phyloP scores from a whole-genome alignment of 768 basidiomycete genomes.

The Cyathus striatus region DNA sequence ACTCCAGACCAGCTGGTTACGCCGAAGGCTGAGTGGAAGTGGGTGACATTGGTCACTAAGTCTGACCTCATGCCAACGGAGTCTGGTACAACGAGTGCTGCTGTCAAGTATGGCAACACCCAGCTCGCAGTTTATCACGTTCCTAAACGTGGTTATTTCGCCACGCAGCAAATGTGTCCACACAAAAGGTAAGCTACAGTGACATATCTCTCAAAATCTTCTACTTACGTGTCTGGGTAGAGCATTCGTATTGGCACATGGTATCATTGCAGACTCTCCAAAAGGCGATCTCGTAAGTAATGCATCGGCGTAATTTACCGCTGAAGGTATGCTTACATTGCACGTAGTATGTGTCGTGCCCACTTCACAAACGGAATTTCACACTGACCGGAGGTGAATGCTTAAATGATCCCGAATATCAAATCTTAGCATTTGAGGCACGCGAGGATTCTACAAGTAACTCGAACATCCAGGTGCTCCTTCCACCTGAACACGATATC shows the following conservation, averaged over 20 bases:
- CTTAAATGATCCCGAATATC: conserved; percentile 53
- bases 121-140: conserved; percentile 69
- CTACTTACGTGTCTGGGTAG: conserved; percentile 12
- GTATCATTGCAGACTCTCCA: conserved; percentile 61
- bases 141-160: conserved; percentile 52
- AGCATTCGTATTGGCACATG: conserved; percentile 68
- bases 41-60: conserved; percentile 43
- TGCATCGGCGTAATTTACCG: conserved; percentile 10
- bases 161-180: conserved; percentile 63
- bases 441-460: conserved; percentile 30
- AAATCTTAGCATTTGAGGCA: conserved; percentile 58
- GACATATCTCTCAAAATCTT: background rate
- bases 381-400: conserved; percentile 50
- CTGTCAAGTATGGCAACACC: conserved; percentile 57
- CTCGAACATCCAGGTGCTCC: conserved; percentile 36
- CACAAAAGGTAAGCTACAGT: conserved; percentile 15
- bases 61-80: conserved; percentile 44
- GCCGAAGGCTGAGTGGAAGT: conserved; percentile 50
- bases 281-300: conserved; percentile 42
- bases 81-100: conserved; percentile 41
- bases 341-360: conserved; percentile 35
- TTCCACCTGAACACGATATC: conserved; percentile 50
- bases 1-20: conserved; percentile 28
- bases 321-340: conserved; percentile 6
- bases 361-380: conserved; percentile 67